phyloP scores from a whole-genome alignment of 2,329 filamentous ascomycete species.

The Elsinoe australis region DNA sequence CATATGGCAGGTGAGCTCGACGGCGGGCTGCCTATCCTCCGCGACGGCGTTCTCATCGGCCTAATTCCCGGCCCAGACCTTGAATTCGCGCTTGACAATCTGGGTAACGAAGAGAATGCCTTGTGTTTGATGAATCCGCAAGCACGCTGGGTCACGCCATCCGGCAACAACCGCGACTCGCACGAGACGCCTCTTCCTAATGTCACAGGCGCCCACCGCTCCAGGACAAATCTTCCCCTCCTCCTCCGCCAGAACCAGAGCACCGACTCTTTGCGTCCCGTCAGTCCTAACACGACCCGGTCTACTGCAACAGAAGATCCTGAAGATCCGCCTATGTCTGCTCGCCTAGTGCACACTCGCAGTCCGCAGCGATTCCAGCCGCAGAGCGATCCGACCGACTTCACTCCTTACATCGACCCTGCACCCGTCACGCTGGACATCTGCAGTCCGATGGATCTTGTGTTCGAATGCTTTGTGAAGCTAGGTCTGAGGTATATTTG shows the following conservation, averaged over 20 bases:
- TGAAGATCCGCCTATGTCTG: not conserved
- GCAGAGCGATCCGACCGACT: slow-evolving; percentile 63
- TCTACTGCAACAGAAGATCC: not conserved
- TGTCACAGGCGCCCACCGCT: slow-evolving; percentile 45
- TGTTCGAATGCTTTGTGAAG: slow-evolving; percentile 95
- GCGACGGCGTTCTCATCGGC: slow-evolving; percentile 72
- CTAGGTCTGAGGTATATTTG: slow-evolving; percentile 88
- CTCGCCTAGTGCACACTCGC: slow-evolving; percentile 3
- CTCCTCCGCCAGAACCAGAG: slow-evolving; percentile 5
- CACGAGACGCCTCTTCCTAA: slow-evolving; percentile 40
- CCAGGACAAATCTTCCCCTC: slow-evolving; percentile 1
- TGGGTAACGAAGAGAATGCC: slow-evolving; percentile 61
- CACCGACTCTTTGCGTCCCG: slow-evolving; percentile 11
- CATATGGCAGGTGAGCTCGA: slow-evolving; percentile 85
- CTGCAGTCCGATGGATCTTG: slow-evolving; percentile 82
- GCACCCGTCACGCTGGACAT: slow-evolving; percentile 84
- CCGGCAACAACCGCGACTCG: slow-evolving; percentile 16
- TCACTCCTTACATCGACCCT: slow-evolving; percentile 85
- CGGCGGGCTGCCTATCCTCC: slow-evolving; percentile 79
- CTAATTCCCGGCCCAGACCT: slow-evolving; percentile 90
- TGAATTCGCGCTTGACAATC: slow-evolving; percentile 80
- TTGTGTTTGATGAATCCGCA: slow-evolving; percentile 75
- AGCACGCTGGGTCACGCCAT: slow-evolving; percentile 37
- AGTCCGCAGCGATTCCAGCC: slow-evolving; percentile 12
- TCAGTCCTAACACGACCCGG: not conserved